Conservation (phyloP, 1,284 basidiomycete genomes). For the Xerocomus nothofagi region DNA sequence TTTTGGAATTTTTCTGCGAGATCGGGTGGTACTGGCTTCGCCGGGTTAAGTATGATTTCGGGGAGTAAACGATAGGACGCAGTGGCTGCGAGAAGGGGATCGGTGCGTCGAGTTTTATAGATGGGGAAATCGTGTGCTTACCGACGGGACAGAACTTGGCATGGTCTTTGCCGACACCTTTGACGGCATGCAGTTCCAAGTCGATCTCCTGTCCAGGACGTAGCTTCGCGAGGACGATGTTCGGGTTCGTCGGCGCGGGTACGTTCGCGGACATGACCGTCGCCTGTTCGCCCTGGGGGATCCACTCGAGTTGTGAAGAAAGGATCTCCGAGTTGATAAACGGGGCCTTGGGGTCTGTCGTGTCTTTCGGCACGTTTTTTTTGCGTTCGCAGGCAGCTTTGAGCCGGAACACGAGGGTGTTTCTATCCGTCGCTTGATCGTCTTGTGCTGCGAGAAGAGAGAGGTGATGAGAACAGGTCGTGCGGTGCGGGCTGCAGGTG, state of each 20-base stretch:
- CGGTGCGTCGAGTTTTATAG: neutral
- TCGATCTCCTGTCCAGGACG: conserved; percentile 85
- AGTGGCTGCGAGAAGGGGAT: conserved; percentile 57
- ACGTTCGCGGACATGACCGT: conserved; percentile 49
- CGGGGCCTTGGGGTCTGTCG: conserved; percentile 63
- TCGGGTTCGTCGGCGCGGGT: conserved; percentile 74
- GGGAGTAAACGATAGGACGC: conserved; percentile 95
- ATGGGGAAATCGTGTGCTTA: conserved; percentile 40
- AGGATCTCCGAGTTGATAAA: conserved; percentile 77
- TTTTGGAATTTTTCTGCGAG: conserved; percentile 76
- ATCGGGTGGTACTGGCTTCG: conserved; percentile 63
- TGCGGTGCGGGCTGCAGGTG: neutral
- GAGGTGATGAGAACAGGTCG: neutral
- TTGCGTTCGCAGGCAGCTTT: conserved; percentile 72
- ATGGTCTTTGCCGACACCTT: conserved; percentile 95
- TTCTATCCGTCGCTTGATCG: conserved; percentile 79
- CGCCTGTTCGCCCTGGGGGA: conserved; percentile 84
- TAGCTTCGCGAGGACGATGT: conserved; percentile 94
- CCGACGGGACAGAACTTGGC: conserved; percentile 98
- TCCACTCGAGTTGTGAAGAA: conserved; percentile 81
- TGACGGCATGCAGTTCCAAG: conserved; percentile 90
- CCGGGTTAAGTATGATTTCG: conserved; percentile 70
- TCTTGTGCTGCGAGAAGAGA: conserved; percentile 33
- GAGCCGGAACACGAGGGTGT: conserved; percentile 90
- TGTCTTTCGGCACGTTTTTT: conserved; percentile 49